These are phyloP conservation scores for Thinopyrum elongatum DNA, from an alignment of 176 grass and related monocot species.

Conservation along the genomic window DNA sequence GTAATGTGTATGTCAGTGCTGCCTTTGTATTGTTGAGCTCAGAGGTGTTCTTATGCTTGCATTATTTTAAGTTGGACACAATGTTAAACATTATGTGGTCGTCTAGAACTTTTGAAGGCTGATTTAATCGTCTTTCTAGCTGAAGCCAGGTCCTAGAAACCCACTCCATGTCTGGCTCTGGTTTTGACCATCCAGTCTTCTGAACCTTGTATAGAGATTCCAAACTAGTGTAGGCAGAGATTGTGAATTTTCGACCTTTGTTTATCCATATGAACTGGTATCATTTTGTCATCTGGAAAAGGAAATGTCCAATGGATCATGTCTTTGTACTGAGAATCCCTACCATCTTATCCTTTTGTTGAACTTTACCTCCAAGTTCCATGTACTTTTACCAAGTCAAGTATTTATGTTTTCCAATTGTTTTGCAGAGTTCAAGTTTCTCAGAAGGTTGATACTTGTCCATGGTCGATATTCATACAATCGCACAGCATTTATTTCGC, in stretches of 20 bases:
- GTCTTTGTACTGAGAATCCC: background rate
- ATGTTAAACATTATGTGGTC: background rate
- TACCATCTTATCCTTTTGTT: background rate
- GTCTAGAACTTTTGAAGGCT: background rate
- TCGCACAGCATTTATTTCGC: conserved; percentile 83
- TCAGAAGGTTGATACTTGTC: conserved; percentile 89
- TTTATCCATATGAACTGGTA: background rate
- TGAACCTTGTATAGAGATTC: background rate
- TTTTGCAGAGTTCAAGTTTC: conserved; percentile 88
- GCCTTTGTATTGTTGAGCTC: background rate
- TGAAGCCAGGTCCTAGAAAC: background rate
- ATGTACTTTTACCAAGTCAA: conserved; percentile 2
- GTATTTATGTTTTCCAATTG: conserved; percentile 21
- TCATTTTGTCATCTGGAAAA: background rate
- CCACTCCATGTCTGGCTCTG: background rate
- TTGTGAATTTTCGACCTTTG: background rate
- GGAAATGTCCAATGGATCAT: background rate
- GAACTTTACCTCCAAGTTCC: conserved; percentile 3
- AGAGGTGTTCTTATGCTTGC: background rate
- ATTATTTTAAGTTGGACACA: background rate
- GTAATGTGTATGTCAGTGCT: background rate
- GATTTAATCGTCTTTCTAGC: background rate
- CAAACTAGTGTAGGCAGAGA: background rate
- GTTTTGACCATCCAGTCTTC: background rate
- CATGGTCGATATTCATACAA: conserved; percentile 97